A percentile compares a stretch with the other conserved stretches of the same genome.
Conservation (phyloP, 768 basidiomycete species). For the Pleurotus pulmonarius region DNA sequence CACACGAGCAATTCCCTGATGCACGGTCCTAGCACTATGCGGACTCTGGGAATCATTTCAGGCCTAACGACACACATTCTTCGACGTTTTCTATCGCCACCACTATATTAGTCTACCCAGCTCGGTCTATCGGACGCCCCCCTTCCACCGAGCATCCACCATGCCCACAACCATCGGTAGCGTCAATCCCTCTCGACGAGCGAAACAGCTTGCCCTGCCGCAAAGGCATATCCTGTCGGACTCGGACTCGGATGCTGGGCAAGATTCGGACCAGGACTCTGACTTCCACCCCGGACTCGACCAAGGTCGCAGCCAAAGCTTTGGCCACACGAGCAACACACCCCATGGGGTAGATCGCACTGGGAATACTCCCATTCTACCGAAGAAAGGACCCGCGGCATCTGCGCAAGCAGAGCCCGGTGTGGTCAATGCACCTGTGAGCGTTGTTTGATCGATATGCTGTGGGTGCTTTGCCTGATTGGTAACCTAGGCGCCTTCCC, state of each 20-base stretch:
- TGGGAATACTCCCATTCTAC: constrained; percentile 17
- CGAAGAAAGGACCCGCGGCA: constrained; percentile 13
- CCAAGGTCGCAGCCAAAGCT: constrained; percentile 5
- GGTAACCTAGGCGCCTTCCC: constrained; percentile 17
- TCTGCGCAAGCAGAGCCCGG: constrained; percentile 1
- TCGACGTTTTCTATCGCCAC: not conserved
- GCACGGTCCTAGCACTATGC: constrained; percentile 5
- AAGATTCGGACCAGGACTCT: constrained; percentile 5
- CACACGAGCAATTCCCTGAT: constrained; percentile 18
- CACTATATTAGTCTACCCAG: constrained; percentile 3
- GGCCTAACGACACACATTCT: constrained; percentile 7
- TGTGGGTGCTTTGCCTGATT: constrained; percentile 10
- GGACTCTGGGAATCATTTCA: not conserved
- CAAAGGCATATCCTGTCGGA: not conserved
- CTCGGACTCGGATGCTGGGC: constrained; percentile 5
- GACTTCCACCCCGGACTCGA: constrained; percentile 10
- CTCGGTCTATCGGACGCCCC: not conserved
- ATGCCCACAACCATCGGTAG: constrained; percentile 16
- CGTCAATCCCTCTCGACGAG: constrained; percentile 35
- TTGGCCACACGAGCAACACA: not conserved
- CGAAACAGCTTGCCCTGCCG: constrained; percentile 22
- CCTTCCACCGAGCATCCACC: not conserved
- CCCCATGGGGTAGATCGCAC: not conserved
- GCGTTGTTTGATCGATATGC: constrained; percentile 7
- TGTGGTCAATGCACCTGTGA: not conserved